Evolutionary conservation across 345 rosid species (phyloP), one percentile per base, ranked within the genome.

Genomic region (Pistacia integerrima): DNA sequence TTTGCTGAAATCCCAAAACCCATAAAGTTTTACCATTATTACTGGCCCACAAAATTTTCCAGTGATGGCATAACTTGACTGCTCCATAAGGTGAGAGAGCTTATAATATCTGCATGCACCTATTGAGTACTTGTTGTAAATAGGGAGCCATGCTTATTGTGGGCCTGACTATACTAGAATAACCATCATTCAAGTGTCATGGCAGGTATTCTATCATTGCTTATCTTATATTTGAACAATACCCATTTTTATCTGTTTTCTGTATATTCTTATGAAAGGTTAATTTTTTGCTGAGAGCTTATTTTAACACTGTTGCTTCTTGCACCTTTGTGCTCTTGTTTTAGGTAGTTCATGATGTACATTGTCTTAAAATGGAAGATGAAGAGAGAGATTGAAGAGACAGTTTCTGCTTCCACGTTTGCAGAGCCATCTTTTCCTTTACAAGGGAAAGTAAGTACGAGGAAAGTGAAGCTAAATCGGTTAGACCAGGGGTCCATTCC

Each of bases 401-500:
- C 81, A 82, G 69, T 67, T 64, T 77, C 82, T 67, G 72, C 70
- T 64, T 77, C 83, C 16, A 81, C 82, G 41, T 78, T 76, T 69
- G 73, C 58, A 73, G 66, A 74, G 59, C 88, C 64, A 74, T 54
- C 76, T 76, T 68, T 81, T 69, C 70, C 85, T 59, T 35, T 83
- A 49, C 71, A 7, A 3, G 84, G 74, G 75, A 63, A 66, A 22
- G 77, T 74, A 67, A 81, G 52, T 64, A 16, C 77, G 84, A 74
- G 64, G 85, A 79, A 64, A 81, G 60, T 76, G 87, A 87, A 79
- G 72, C 73, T 51, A 81, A 76, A 73, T 79, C 58, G 72, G 75
- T 76, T 58, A 80, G 74, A 72, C 78, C 81, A 72, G 84, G 84
- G 78, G 78, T 69, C 61, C 64, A 76, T 91, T 81, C 91, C 93